These are phyloP conservation scores for Phytophthora ohioensis DNA, from an alignment of 352 stramenopile species.

Conservation along the genomic window DNA sequence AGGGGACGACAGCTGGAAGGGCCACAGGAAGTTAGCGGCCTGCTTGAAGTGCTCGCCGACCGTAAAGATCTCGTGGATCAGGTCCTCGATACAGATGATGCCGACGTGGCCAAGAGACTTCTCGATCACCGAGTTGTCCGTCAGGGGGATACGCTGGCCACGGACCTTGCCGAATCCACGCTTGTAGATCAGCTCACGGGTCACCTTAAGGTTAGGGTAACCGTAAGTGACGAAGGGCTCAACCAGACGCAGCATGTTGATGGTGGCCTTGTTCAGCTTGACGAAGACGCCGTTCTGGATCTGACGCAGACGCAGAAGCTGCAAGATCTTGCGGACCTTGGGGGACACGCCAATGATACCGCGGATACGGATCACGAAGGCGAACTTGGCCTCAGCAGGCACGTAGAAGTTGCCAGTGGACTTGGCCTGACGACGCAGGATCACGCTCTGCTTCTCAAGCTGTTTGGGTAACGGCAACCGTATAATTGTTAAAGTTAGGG, in stretches of 20 bases:
- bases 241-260: constrained; percentile 99
- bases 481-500: constrained; percentile 6
- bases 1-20: constrained; percentile 98
- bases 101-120: constrained; percentile 95
- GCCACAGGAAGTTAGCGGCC: constrained; percentile 99
- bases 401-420: constrained; percentile 97
- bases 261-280: constrained; percentile 99
- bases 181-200: constrained; percentile 99
- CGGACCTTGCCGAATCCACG: constrained; percentile 99
- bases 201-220: constrained; percentile 97
- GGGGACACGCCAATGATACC: constrained; percentile 97
- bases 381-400: constrained; percentile 97
- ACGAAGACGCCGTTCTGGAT: constrained; percentile 99
- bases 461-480: constrained; percentile 22
- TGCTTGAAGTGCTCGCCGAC: constrained; percentile 99
- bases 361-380: constrained; percentile 98
- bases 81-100: constrained; percentile 99
- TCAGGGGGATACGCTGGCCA: constrained; percentile 98
- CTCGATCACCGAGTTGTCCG: constrained; percentile 97
- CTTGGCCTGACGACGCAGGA: constrained; percentile 97
- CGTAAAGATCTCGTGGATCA: constrained; percentile 99
- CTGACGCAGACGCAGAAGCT: constrained; percentile 99
- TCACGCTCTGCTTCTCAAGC: constrained; percentile 94
- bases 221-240: constrained; percentile 99
- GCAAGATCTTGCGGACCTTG: constrained; percentile 98